Percentiles rank a stretch among this genome's conserved stretches.
phyloP scores from a whole-genome alignment of 495 filamentous ascomycete genomes.

The Aspergillus biplanus region DNA sequence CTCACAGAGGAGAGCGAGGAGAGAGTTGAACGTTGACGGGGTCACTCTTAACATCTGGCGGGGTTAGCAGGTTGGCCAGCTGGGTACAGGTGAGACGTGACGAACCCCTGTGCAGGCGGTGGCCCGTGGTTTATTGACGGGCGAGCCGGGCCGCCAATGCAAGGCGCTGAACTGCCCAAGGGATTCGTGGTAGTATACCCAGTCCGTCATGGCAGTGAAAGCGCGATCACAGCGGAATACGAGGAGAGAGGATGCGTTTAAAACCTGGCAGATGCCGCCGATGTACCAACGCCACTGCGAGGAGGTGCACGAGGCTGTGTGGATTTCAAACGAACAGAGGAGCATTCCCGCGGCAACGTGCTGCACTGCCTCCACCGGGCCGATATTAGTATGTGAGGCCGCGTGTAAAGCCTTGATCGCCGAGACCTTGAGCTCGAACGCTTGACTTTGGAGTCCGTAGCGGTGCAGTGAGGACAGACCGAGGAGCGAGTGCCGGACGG shows the following conservation, averaged over 20 bases:
- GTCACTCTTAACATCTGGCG: not conserved
- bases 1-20: slow-evolving; percentile 7
- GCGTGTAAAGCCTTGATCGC: slow-evolving; percentile 13
- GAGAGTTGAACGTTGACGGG: slow-evolving; percentile 5
- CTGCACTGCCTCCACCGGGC: slow-evolving; percentile 14
- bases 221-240: not conserved
- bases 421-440: slow-evolving; percentile 18
- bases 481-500: slow-evolving; percentile 15
- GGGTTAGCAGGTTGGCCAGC: not conserved
- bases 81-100: not conserved
- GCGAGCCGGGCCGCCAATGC: slow-evolving; percentile 9
- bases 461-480: slow-evolving; percentile 20
- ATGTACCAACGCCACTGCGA: slow-evolving; percentile 18
- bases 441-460: slow-evolving; percentile 15
- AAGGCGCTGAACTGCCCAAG: slow-evolving; percentile 15
- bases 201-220: slow-evolving; percentile 18
- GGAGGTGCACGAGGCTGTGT: slow-evolving; percentile 22
- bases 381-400: slow-evolving; percentile 11
- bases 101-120: not conserved
- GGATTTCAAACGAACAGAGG: slow-evolving; percentile 24
- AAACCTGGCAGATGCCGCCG: slow-evolving; percentile 13
- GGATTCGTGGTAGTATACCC: slow-evolving; percentile 21
- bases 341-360: slow-evolving; percentile 25
- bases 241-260: slow-evolving; percentile 8
- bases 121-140: not conserved